Base-by-base conservation (phyloP, 2,329 filamentous ascomycete species). In the Leptosphaerulina australis region DNA sequence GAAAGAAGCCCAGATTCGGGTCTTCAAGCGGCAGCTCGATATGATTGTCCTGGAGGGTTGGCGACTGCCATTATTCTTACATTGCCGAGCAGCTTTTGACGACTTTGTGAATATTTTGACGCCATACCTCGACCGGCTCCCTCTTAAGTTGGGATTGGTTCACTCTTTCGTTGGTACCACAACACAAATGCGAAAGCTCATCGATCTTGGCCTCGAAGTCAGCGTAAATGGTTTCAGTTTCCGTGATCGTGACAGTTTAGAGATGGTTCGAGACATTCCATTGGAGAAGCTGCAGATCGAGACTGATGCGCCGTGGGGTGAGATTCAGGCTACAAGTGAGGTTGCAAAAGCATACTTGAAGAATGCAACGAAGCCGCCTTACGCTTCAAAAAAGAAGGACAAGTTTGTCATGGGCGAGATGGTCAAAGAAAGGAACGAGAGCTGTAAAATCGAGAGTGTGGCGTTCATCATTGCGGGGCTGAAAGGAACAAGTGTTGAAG, bases 371-470 rank as follows among this genome's bases (percentile, higher is more conserved):
- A 59, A 70, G 5, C 46, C 78, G 35, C 75, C 76, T 3, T 49
- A 35, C 4, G 55, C 62, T 12, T 74, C 70, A 7, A 78, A 78
- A 69, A 81, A 82, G 66, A 76, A 72, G 53, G 77, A 80, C 34
- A 81, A 78, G 56, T 82, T 78, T 54, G 70, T 76, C 37, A 26
- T 54, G 6, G 74, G 71, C 0, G 66, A 67, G 24, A 79, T 81
- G 77, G 71, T 82, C 2, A 82, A 81, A 56, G 76, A 77, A 48
- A 64, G 78, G 30, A 81, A 81, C 52, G 79, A 82, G 58, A 81
- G 78, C 37, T 81, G 78, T 53, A 66, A 64, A 0, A 78, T 82
- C 10, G 75, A 75, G 30, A 66, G 74, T 35, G 78, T 82, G 25
- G 79, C 77, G 0, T 66, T 74, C 38, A 64, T 80, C 1, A 77